Conservation (phyloP, 2,329 filamentous ascomycete species). For the Allantophomopsis lycopodina region DNA sequence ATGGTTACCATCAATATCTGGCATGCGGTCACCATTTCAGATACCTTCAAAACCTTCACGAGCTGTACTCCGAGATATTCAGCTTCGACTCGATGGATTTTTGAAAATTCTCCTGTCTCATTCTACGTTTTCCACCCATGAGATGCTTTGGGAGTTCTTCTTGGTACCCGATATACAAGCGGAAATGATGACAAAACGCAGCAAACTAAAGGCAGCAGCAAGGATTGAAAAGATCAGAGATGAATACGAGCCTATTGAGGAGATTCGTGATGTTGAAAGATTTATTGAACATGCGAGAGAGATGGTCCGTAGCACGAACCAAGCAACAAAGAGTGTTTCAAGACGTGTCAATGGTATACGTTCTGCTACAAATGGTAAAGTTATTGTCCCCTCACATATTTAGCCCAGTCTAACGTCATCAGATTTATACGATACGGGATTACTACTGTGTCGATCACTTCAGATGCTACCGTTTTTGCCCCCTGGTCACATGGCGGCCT, state of each 20-base stretch:
- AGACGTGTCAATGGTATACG: conserved; percentile 64
- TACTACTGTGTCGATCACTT: conserved; percentile 36
- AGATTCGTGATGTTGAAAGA: conserved; percentile 79
- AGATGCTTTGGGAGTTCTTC: conserved; percentile 99
- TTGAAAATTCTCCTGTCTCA: conserved; percentile 76
- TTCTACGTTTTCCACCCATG: conserved; percentile 87
- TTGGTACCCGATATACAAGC: conserved; percentile 87
- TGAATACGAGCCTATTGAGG: conserved; percentile 73
- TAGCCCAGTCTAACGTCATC: conserved; percentile 6
- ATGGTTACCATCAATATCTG: conserved; percentile 72
- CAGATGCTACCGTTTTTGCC: conserved; percentile 55
- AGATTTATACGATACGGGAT: conserved; percentile 58
- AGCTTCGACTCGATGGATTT: conserved; percentile 76
- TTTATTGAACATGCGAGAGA: conserved; percentile 87
- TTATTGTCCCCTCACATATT: background rate
- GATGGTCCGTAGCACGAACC: conserved; percentile 73
- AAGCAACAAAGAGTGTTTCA: conserved; percentile 69
- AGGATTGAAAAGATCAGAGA: conserved; percentile 76
- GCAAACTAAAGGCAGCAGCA: conserved; percentile 71
- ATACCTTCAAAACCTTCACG: conserved; percentile 86
- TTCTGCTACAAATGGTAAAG: conserved; percentile 43
- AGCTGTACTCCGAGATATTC: conserved; percentile 74
- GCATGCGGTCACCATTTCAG: conserved; percentile 78
- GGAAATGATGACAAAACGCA: conserved; percentile 80
- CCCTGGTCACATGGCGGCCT: conserved; percentile 48